Evolutionary conservation across 805 yeast genomes (phyloP).

Genomic region (Pichia phayaonensis): DNA sequence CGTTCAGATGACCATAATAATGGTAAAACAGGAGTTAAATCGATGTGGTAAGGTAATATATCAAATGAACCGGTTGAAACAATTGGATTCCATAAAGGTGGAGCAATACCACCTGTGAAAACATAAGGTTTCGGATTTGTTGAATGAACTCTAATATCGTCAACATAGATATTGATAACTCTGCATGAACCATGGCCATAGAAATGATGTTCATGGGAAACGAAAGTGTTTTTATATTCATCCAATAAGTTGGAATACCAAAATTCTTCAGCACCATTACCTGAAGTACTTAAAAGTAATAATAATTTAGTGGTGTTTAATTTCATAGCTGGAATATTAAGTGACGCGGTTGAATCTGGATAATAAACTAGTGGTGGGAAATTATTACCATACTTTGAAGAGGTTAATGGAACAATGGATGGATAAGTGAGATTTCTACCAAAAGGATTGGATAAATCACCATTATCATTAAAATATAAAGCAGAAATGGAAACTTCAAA

Average conservation of each 20-base stretch:
- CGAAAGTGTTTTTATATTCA: constrained; percentile 34
- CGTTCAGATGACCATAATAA: constrained; percentile 46
- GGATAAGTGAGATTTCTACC: constrained; percentile 1
- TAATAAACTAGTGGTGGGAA: constrained; percentile 39
- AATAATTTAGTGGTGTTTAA: constrained; percentile 52
- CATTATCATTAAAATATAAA: constrained; percentile 36
- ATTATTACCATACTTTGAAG: constrained; percentile 9
- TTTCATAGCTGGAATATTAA: constrained; percentile 39
- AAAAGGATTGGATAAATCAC: background rate
- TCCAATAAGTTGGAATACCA: constrained; percentile 67
- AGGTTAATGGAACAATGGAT: constrained; percentile 32
- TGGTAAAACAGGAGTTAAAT: constrained; percentile 64
- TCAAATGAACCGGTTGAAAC: constrained; percentile 73
- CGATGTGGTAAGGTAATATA: constrained; percentile 60
- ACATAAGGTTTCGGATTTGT: constrained; percentile 66
- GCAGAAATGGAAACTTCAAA: constrained; percentile 48
- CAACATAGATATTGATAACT: constrained; percentile 51
- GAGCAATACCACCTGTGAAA: constrained; percentile 76
- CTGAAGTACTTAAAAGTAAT: constrained; percentile 58
- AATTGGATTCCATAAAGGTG: constrained; percentile 74
- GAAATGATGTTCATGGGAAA: constrained; percentile 32
- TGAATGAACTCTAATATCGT: constrained; percentile 52
- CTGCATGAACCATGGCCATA: constrained; percentile 69
- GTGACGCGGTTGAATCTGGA: constrained; percentile 33
- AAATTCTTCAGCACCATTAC: constrained; percentile 75